phyloP scores from a whole-genome alignment of 2,329 filamentous ascomycete species.

The Verruconis gallopava region DNA sequence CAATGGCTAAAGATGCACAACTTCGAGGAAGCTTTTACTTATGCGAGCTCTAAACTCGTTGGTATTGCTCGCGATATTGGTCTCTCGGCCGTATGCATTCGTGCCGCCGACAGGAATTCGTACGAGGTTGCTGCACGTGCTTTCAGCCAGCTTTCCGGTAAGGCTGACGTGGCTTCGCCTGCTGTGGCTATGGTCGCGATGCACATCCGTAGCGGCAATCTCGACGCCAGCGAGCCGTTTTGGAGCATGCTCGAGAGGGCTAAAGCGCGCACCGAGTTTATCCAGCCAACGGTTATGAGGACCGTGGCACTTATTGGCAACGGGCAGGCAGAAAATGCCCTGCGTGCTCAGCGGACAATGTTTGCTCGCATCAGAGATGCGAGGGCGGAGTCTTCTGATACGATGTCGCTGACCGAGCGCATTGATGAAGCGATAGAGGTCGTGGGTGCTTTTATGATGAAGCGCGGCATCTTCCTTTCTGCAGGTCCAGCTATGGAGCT shows the following conservation, averaged over 20 bases:
- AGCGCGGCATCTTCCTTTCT: constrained; percentile 37
- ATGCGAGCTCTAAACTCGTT: constrained; percentile 52
- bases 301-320: constrained; percentile 76
- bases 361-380: constrained; percentile 70
- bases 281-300: constrained; percentile 86
- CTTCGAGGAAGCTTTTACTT: constrained; percentile 59
- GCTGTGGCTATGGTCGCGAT: constrained; percentile 77
- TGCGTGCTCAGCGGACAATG: constrained; percentile 71
- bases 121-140: constrained; percentile 50
- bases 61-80: constrained; percentile 45
- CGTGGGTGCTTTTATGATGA: constrained; percentile 44
- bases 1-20: constrained; percentile 59
- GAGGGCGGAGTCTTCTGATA: neutral
- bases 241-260: constrained; percentile 60
- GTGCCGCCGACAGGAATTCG: constrained; percentile 69
- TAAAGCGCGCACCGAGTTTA: constrained; percentile 52
- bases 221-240: constrained; percentile 62
- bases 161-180: constrained; percentile 38
- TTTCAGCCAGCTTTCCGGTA: constrained; percentile 36
- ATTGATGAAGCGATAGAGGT: constrained; percentile 77
- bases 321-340: constrained; percentile 68
- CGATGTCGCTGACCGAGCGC: constrained; percentile 44
- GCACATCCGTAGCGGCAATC: constrained; percentile 69
- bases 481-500: constrained; percentile 45
- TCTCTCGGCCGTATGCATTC: constrained; percentile 60